phyloP scores from a whole-genome alignment of 2,329 filamentous ascomycete genomes.

The Cercospora canescens region DNA sequence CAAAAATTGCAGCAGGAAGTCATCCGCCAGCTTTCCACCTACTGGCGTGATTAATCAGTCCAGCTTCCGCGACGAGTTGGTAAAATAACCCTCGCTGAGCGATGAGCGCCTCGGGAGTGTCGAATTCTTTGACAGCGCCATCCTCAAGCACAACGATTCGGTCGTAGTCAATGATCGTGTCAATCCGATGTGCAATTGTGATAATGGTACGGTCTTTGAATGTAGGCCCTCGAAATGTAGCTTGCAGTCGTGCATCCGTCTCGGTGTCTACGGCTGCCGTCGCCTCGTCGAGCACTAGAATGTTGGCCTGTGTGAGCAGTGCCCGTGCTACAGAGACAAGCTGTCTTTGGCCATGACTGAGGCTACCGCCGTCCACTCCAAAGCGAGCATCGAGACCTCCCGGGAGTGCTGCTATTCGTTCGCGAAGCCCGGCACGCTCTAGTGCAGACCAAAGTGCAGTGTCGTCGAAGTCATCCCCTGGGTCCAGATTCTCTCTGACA shows the following conservation, averaged over 20 bases:
- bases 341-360: slow-evolving; percentile 95
- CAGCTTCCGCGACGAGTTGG: slow-evolving; percentile 87
- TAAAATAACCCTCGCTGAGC: slow-evolving; percentile 79
- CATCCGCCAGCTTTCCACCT: too few relatives aligned
- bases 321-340: slow-evolving; percentile 95
- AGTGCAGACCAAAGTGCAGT: slow-evolving; percentile 83
- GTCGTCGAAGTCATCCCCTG: slow-evolving; percentile 91
- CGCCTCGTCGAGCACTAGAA: slow-evolving; percentile 94
- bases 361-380: slow-evolving; percentile 93
- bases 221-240: slow-evolving; percentile 62
- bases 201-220: slow-evolving; percentile 96
- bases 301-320: slow-evolving; percentile 92
- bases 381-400: slow-evolving; percentile 87
- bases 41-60: too few relatives aligned
- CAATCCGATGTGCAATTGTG: slow-evolving; percentile 90
- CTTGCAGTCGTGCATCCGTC: slow-evolving; percentile 65
- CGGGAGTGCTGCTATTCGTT: slow-evolving; percentile 84
- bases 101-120: slow-evolving; percentile 77
- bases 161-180: slow-evolving; percentile 88
- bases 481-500: slow-evolving; percentile 92
- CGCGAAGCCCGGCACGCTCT: slow-evolving; percentile 93
- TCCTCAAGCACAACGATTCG: slow-evolving; percentile 91
- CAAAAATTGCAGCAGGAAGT: too few relatives aligned
- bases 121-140: slow-evolving; percentile 89
- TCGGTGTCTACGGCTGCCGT: slow-evolving; percentile 75